Evolutionary conservation across 495 filamentous ascomycete species (phyloP).

Genomic region (Tuber brumale): DNA sequence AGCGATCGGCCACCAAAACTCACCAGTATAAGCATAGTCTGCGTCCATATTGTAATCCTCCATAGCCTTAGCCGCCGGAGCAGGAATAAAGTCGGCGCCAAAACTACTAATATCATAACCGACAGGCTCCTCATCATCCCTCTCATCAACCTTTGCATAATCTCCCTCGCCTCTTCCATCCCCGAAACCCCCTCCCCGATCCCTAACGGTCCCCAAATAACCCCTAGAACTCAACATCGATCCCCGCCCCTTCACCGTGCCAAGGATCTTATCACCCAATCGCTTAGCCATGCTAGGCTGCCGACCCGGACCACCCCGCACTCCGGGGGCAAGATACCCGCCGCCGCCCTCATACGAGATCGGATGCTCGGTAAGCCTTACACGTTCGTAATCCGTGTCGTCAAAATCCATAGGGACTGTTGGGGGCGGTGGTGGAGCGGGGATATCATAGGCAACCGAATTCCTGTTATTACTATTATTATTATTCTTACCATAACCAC

Average conservation of each 20-base stretch:
- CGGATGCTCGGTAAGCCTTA: conserved; percentile 10
- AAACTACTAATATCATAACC: conserved; percentile 34
- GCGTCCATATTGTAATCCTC: conserved; percentile 32
- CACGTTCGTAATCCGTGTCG: conserved; percentile 23
- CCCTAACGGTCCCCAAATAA: conserved; percentile 9
- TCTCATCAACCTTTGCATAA: conserved; percentile 22
- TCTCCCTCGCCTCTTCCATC: conserved; percentile 17
- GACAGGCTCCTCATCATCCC: conserved; percentile 24
- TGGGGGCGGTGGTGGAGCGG: conserved; percentile 21
- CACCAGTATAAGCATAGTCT: conserved; percentile 35
- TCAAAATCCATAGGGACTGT: conserved; percentile 21
- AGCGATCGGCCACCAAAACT: background rate
- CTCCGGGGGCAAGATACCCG: background rate
- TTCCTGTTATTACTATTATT: background rate
- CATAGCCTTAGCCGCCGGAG: conserved; percentile 36
- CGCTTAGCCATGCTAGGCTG: conserved; percentile 28
- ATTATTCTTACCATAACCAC: background rate
- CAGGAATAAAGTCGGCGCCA: conserved; percentile 31
- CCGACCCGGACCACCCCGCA: conserved; percentile 4
- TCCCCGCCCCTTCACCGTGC: conserved; percentile 18
- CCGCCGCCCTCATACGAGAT: conserved; percentile 12
- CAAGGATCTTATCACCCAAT: conserved; percentile 22
- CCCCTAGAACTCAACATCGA: conserved; percentile 15
- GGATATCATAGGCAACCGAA: conserved; percentile 23
- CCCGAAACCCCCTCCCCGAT: background rate